Evolutionary conservation across 2,329 filamentous ascomycete species (phyloP).

Genomic region (Ophiostoma pallidulum): DNA sequence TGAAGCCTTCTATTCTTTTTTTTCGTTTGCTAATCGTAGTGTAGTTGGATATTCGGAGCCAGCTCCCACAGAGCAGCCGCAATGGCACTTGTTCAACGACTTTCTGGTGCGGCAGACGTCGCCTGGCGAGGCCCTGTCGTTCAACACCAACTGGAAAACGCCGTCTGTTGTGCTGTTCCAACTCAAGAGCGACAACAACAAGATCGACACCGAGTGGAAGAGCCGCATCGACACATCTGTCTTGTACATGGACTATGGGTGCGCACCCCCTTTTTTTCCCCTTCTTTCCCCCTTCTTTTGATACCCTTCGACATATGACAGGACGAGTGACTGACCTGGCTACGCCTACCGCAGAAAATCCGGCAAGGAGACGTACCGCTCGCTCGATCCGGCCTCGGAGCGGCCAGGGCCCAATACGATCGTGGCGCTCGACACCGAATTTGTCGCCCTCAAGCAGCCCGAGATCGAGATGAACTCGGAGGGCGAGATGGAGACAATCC

Average conservation of each 20-base stretch:
- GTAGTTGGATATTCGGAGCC: background rate
- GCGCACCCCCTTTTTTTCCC: constrained; percentile 24
- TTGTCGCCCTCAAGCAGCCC: constrained; percentile 83
- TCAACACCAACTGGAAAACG: constrained; percentile 86
- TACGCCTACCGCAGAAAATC: background rate
- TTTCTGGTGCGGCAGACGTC: constrained; percentile 77
- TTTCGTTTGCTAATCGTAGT: background rate
- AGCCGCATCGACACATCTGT: constrained; percentile 72
- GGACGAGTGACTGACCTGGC: too few relatives aligned
- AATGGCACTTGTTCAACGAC: constrained; percentile 97
- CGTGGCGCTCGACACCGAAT: constrained; percentile 90
- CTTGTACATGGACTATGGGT: constrained; percentile 63
- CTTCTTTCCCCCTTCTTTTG: too few relatives aligned
- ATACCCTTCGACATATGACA: too few relatives aligned
- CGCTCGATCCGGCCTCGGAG: constrained; percentile 51
- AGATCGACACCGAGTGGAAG: constrained; percentile 81
- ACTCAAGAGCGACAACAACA: constrained; percentile 68
- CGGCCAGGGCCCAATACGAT: constrained; percentile 61
- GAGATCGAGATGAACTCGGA: constrained; percentile 96
- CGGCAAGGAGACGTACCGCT: constrained; percentile 47
- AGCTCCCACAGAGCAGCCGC: constrained; percentile 45
- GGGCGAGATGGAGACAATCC: constrained; percentile 82
- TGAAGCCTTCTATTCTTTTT: background rate
- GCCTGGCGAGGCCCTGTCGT: constrained; percentile 71
- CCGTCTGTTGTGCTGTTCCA: constrained; percentile 86